Evolutionary conservation across 495 filamentous ascomycete genomes (phyloP).

Genomic region (Daldinia caldariorum): DNA sequence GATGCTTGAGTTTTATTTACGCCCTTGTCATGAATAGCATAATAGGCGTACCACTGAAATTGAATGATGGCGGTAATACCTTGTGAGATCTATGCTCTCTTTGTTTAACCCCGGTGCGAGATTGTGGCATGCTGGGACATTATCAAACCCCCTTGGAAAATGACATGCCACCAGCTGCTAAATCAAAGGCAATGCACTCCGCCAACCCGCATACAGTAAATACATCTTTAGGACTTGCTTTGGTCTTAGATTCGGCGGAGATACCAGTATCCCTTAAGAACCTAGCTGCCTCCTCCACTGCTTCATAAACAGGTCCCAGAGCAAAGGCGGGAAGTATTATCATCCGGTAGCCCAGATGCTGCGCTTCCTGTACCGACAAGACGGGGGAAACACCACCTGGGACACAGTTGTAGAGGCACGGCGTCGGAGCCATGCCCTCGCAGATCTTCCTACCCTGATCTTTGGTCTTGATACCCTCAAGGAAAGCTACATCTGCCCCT

Average conservation of each 20-base stretch:
- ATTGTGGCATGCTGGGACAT: not conserved
- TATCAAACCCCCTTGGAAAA: not conserved
- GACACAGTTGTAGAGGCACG: not conserved
- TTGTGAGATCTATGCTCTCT: too few species aligned
- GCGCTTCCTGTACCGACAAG: not conserved
- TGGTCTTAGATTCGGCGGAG: not conserved
- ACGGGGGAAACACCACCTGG: not conserved
- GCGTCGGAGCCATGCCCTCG: not conserved
- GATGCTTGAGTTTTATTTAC: too few species aligned
- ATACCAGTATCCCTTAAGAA: not conserved
- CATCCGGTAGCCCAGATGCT: not conserved
- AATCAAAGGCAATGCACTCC: not conserved
- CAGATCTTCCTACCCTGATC: not conserved
- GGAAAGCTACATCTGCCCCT: not conserved
- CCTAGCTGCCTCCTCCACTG: not conserved
- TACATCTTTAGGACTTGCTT: not conserved
- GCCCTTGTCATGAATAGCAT: too few species aligned
- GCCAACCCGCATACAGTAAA: not conserved
- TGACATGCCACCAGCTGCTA: not conserved
- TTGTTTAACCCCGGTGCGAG: too few species aligned
- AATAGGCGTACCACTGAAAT: too few species aligned
- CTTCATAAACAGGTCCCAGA: not conserved
- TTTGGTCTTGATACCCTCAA: not conserved
- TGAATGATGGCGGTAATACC: too few species aligned
- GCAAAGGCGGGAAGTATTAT: slow-evolving; percentile 6